Evolutionary conservation across 2,329 filamentous ascomycete genomes (phyloP), one percentile per base, ranked within the genome.

Genomic region (Biscogniauxia mediterranea): DNA sequence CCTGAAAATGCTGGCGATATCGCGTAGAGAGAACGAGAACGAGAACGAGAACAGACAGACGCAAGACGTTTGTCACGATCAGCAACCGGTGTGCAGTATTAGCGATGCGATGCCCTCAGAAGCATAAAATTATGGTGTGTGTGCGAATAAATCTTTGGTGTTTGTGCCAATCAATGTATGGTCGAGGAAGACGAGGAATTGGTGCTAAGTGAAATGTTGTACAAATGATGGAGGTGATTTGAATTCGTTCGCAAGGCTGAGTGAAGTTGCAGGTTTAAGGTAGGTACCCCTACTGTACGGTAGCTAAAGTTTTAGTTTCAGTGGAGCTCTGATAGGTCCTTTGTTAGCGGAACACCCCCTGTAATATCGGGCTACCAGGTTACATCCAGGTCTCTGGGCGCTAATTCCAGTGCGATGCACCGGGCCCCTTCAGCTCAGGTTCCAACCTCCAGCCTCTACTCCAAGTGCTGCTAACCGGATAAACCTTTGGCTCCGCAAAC

Each of bases 1-100:
- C 64, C 55, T 55, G 64, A 55, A 54, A 32, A 32, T 20, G 38
- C 1, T 52, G 49, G 46, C 9, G 51, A 50, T 11, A 26, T 32
- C 23, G 26, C 23, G 52, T 53, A 46, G 38, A 11, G 17, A 46
- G 13, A 2, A 46, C 11, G 17, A 46, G 38, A n/a, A n/a, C n/a
- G 17, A 46, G 13, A 2, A 46, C 11, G 17, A 46, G 38, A n/a
- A 46, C 38, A 46, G 15, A 38, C 13, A 6, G 32, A 46, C 17
- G 38, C 38, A 46, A 46, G 17, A 46, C 15, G 17, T n/a, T 46
- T 32, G 28, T 32, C 28, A 46, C 17, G 38, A 15, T 46, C 13
- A 2, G 3, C 38, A 46, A n/a, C 7, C 15, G 17, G 13, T 3
- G 15, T 11, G 11, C 15, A n/a, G 13, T 46, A 17, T n/a, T 17